These are phyloP conservation scores for Mycosarcoma mackinlayi DNA, from an alignment of 1,284 basidiomycete genomes.

Conservation along the genomic window DNA sequence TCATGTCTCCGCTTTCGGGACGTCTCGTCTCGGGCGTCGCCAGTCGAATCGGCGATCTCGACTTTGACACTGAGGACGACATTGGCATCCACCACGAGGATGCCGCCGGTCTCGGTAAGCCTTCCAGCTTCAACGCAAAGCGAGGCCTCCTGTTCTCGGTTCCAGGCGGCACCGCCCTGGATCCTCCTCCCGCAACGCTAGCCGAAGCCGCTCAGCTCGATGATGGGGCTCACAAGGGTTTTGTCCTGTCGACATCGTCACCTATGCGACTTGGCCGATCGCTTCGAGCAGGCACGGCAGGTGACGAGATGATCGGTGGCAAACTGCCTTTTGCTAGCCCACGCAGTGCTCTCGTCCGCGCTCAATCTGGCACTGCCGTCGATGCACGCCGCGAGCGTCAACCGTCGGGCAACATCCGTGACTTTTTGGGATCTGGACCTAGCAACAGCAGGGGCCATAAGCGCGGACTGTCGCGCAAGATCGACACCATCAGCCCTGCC, in stretches of 20 bases:
- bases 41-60: conserved; percentile 45
- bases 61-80: conserved; percentile 48
- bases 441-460: conserved; percentile 29
- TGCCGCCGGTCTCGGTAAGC: conserved; percentile 14
- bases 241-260: conserved; percentile 22
- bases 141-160: conserved; percentile 49
- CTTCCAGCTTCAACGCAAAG: conserved; percentile 36
- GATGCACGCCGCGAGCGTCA: conserved; percentile 26
- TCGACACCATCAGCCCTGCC: conserved; percentile 65
- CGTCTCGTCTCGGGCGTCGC: conserved; percentile 34
- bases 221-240: conserved; percentile 20
- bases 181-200: conserved; percentile 45
- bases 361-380: conserved; percentile 37
- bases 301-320: conserved; percentile 46
- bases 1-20: conserved; percentile 51
- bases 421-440: conserved; percentile 25
- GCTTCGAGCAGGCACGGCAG: conserved; percentile 18
- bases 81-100: conserved; percentile 28
- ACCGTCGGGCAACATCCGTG: conserved; percentile 42
- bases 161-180: conserved; percentile 24
- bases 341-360: conserved; percentile 46
- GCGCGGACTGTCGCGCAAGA: conserved; percentile 38
- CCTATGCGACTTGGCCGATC: conserved; percentile 28
- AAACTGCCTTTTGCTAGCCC: conserved; percentile 48
- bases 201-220: conserved; percentile 33